phyloP scores from a whole-genome alignment of 768 basidiomycete genomes.

The Chalciporus sphaerocephalus region DNA sequence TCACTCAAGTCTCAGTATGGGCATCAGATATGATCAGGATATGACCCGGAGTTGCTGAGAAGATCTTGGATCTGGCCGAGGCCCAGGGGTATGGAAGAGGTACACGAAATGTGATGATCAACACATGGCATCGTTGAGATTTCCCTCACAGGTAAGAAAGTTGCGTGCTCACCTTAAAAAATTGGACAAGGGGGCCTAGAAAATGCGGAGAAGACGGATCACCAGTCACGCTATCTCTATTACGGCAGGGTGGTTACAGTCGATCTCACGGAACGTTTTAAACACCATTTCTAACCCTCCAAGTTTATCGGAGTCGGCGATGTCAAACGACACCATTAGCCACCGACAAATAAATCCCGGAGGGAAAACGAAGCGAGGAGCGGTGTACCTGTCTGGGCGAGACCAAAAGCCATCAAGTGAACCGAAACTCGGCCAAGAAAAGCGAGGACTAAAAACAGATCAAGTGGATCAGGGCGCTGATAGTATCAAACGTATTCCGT shows the following conservation, averaged over 20 bases:
- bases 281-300: background rate
- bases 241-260: background rate
- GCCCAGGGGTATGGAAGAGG: constrained; percentile 5
- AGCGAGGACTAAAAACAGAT: background rate
- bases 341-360: background rate
- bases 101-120: constrained; percentile 1
- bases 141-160: background rate
- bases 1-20: constrained; percentile 9
- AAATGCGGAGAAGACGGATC: constrained; percentile 8
- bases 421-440: background rate
- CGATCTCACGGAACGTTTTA: background rate
- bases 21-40: constrained; percentile 1
- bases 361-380: background rate
- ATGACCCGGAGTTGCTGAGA: constrained; percentile 9
- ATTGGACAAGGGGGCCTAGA: constrained; percentile 7
- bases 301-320: background rate
- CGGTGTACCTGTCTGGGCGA: too few species aligned
- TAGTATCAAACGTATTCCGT: constrained; percentile 7
- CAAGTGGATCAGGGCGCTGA: constrained; percentile 9
- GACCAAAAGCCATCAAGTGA: too few species aligned
- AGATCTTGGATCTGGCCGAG: constrained; percentile 5
- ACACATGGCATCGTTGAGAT: background rate
- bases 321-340: background rate
- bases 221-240: background rate
- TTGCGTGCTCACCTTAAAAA: background rate